Evolutionary conservation across 129 eudicot species (phyloP), one percentile per base, ranked within the genome.

Genomic region (Flaveria sonorensis): DNA sequence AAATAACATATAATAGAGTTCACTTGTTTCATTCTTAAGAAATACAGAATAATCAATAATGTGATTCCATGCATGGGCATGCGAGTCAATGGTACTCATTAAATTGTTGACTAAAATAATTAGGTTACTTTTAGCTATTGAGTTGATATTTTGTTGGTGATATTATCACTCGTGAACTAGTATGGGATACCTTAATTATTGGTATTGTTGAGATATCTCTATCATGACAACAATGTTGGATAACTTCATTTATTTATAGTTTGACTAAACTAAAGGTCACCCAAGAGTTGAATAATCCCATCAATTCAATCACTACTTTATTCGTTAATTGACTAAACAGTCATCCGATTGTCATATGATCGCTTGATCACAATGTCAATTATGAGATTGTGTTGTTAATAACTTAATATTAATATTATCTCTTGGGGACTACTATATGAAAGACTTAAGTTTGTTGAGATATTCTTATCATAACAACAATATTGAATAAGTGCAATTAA

Each of bases 131-230:
- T 36, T 59, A 13, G 10, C 46, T 47, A 47, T 46, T 45, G 39
- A 32, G 65, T 59, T 39, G 57, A 24, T 52, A 46, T 74, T 74
- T 23, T 69, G 48, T 57, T 42, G 60, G 39, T 68, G 46, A 67
- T 39, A 77, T 21, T 39, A 77, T 77, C 75, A 40, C 81, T 76
- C 71, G 30, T 73, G 40, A 57, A 68, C 60, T 19, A 79, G 8
- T 15, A 50, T 70, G n/a, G 53, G 20, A 46, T 32, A 60, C 62
- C 63, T 45, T 18, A 61, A 23, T 77, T 21, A 67, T 71, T 79
- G 77, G 36, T 78, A 16, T 47, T 50, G 76, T 36, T 78, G 47
- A 67, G n/a, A 77, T 52, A 50, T 60, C 66, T 3, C 43, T 61
- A 19, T 71, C 78, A 61, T 63, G 52, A 71, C 43, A 63, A 62